These are phyloP conservation scores for Candida buenavistaensis DNA, from an alignment of 1,139 yeast species.

Conservation along the genomic window DNA sequence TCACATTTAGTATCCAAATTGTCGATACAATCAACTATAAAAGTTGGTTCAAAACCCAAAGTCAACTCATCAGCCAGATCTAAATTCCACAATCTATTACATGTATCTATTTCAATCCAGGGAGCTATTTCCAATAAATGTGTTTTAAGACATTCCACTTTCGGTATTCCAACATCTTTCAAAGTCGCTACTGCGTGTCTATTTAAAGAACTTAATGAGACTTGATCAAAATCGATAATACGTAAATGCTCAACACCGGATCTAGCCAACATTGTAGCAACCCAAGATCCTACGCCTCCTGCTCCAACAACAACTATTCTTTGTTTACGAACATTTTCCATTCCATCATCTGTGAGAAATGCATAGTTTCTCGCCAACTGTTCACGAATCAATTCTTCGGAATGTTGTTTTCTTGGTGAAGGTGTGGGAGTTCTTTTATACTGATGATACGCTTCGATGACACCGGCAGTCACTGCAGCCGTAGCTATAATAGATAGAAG, in stretches of 20 bases:
- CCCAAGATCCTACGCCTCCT: conserved; percentile 99
- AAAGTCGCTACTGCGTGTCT: conserved; percentile 92
- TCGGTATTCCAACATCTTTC: conserved; percentile 86
- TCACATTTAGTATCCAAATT: conserved; percentile 95
- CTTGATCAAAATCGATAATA: conserved; percentile 93
- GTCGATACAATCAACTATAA: conserved; percentile 91
- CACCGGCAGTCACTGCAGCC: conserved; percentile 39
- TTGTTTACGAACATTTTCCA: conserved; percentile 71
- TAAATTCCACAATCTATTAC: conserved; percentile 74
- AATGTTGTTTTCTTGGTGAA: conserved; percentile 34
- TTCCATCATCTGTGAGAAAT: conserved; percentile 82
- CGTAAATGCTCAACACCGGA: conserved; percentile 81
- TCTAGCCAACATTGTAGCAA: conserved; percentile 85
- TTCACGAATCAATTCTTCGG: conserved; percentile 79
- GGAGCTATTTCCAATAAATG: conserved; percentile 78
- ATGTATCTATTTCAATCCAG: conserved; percentile 81
- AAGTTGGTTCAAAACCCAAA: conserved; percentile 60
- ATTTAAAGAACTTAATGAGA: conserved; percentile 84
- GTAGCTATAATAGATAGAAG: conserved; percentile 36
- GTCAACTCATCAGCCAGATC: conserved; percentile 62
- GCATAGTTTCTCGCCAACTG: conserved; percentile 94
- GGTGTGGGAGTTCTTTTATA: conserved; percentile 17
- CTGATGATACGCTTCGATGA: conserved; percentile 41
- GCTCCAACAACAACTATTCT: conserved; percentile 91
- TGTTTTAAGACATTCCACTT: conserved; percentile 72